These are phyloP conservation scores for Psilocybe sp. DNA, from an alignment of 768 basidiomycete genomes.

Conservation along the genomic window DNA sequence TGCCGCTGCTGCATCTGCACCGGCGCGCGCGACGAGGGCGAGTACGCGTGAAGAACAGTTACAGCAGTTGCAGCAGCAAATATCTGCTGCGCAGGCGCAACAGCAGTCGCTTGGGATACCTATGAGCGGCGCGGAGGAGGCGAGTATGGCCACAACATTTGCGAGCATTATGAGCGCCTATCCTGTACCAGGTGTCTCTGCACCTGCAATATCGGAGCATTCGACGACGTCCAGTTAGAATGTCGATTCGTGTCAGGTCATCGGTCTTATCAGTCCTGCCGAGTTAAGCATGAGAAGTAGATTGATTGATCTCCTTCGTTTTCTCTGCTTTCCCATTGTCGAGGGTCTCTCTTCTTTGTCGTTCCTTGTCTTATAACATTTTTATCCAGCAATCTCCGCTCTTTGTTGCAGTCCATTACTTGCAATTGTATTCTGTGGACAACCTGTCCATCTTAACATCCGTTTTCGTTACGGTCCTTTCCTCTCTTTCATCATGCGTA, in stretches of 20 bases:
- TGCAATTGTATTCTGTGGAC: too few relatives aligned
- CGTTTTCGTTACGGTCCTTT: too few relatives aligned
- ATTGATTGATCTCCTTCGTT: too few relatives aligned
- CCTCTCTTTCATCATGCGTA: too few relatives aligned
- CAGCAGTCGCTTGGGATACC: constrained; percentile 5
- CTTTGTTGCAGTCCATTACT: too few relatives aligned
- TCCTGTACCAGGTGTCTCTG: constrained; percentile 27
- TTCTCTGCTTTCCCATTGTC: too few relatives aligned
- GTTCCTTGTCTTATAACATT: too few relatives aligned
- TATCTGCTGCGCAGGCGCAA: constrained; percentile 5
- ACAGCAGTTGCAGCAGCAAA: constrained; percentile 11
- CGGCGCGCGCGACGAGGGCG: constrained; percentile 9
- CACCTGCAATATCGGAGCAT: constrained; percentile 1
- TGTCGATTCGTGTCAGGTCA: not conserved
- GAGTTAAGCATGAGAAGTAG: too few relatives aligned
- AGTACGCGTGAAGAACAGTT: constrained; percentile 12
- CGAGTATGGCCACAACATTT: constrained; percentile 40
- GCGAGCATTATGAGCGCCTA: constrained; percentile 76
- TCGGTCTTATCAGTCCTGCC: not conserved
- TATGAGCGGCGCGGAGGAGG: constrained; percentile 4
- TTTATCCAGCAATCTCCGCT: too few relatives aligned
- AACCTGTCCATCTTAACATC: too few relatives aligned
- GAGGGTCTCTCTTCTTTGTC: too few relatives aligned
- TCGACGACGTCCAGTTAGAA: constrained; percentile 6
- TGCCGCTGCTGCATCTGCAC: constrained; percentile 3